Conservation (phyloP, 106 monocot species). For the Dioscorea zingiberensis region DNA sequence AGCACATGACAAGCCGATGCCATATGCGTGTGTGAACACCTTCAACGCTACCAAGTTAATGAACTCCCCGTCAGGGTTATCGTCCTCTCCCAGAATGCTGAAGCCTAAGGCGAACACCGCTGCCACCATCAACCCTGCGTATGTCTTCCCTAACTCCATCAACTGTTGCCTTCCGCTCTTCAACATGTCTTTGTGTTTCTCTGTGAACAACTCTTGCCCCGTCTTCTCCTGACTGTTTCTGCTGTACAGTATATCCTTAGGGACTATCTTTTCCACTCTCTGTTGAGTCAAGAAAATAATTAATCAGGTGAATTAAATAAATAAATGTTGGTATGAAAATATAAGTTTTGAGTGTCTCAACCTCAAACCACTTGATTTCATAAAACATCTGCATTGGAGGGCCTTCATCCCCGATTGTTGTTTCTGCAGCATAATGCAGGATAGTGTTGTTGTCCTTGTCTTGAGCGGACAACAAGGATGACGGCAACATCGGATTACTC, state of each 20-base stretch:
- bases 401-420: not conserved
- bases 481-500: slow-evolving; percentile 13
- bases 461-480: slow-evolving; percentile 4
- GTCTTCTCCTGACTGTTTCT: slow-evolving; percentile 23
- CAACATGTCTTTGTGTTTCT: slow-evolving; percentile 21
- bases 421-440: not conserved
- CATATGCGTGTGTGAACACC: slow-evolving; percentile 26
- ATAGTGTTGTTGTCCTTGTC: slow-evolving; percentile 13
- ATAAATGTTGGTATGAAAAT: too few species aligned
- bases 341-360: too few species aligned
- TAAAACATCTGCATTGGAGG: not conserved
- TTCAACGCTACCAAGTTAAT: slow-evolving; percentile 27
- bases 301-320: too few species aligned
- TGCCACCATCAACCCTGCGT: slow-evolving; percentile 24
- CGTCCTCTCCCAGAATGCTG: slow-evolving; percentile 22
- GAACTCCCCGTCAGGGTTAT: not conserved
- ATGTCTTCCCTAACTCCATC: slow-evolving; percentile 26
- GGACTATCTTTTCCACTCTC: slow-evolving; percentile 19
- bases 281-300: not conserved
- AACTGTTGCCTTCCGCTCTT: slow-evolving; percentile 10
- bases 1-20: slow-evolving; percentile 32
- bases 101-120: slow-evolving; percentile 38
- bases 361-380: not conserved
- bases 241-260: slow-evolving; percentile 21
- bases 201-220: slow-evolving; percentile 28